Base-by-base conservation (phyloP, 192 early-diverging fungal species). In the Coemansia sp. region DNA sequence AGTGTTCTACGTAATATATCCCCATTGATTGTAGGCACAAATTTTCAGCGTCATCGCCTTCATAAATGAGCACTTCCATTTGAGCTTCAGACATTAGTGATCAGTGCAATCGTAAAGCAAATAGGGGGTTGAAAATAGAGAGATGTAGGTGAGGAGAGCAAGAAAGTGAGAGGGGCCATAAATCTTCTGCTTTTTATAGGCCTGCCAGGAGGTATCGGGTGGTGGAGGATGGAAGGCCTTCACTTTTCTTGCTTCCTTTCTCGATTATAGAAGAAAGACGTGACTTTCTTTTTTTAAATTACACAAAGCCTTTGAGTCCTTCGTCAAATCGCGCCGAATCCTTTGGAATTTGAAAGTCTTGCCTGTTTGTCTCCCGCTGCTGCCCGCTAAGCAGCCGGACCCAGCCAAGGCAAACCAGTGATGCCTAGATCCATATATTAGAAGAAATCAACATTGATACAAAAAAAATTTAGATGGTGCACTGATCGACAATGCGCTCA, bases 401-500 rank as follows among this genome's bases (percentile, higher is more conserved):
- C 4, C 31, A 31, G 31, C 4, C 31, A 31, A 1, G 31, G 31
- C 31, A 31, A 4, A 31, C n/a, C n/a, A n/a, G n/a, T n/a, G 31
- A 31, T 3, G 1, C 31, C 31, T 31, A 3, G 31, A 31, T 31
- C 31, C 31, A 31, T 31, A 3, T 31, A 4, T 31, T 31, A 3
- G 2, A 3, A 31, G 31, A 31, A 31, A 31, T 31, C 39, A 41
- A 41, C 16, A 16, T 42, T 20, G 42, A 50, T 20, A 8, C 33
- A 47, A 33, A 59, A 35, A 60, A 37, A 31, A n/a, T 13, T 36
- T 52, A 34, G 14, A 31, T n/a, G 1, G 23, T 62, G 62, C 60
- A 75, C 69, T 75, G 55, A 43, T 80, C 77, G 8, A 80, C 77
- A 6, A 80, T 73, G 2, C 70, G 65, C 48, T 80, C 77, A 2